Percentiles rank a stretch among this genome's conserved stretches.
phyloP scores from a whole-genome alignment of 345 rosid genomes.

The Hibiscus mutabilis region DNA sequence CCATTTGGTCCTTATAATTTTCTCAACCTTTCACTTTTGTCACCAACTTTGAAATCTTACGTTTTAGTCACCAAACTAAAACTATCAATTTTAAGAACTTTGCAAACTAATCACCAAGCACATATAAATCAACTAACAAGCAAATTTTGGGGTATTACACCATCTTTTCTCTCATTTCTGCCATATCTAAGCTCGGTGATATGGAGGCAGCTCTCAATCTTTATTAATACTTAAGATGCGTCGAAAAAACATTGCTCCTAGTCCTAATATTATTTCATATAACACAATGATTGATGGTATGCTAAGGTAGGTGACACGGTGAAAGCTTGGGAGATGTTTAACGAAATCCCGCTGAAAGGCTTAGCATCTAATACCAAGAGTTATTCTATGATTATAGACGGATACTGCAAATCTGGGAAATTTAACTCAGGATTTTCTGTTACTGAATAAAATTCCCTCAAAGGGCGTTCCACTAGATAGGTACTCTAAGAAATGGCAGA shows the following conservation, averaged over 20 bases:
- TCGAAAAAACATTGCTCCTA: conserved; percentile 39
- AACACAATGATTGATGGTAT: conserved; percentile 59
- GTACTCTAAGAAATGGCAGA: conserved; percentile 30
- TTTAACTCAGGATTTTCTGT: conserved; percentile 48
- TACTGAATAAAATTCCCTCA: conserved; percentile 50
- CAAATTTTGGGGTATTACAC: too few relatives aligned
- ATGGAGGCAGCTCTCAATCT: conserved; percentile 39
- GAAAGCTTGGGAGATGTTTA: conserved; percentile 50
- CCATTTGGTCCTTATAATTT: too few relatives aligned
- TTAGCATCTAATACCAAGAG: conserved; percentile 45
- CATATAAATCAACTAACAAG: too few relatives aligned
- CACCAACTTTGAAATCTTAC: too few relatives aligned
- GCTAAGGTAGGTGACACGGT: conserved; percentile 41
- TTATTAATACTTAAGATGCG: conserved; percentile 43
- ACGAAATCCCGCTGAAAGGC: conserved; percentile 51
- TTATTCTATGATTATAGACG: conserved; percentile 63
- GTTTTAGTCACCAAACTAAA: too few relatives aligned
- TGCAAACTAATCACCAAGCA: too few relatives aligned
- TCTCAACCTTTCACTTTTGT: too few relatives aligned
- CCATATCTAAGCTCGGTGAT: conserved; percentile 49
- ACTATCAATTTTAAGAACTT: too few relatives aligned
- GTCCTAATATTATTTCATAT: too few relatives aligned
- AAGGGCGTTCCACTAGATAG: conserved; percentile 54
- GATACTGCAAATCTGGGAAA: conserved; percentile 62
- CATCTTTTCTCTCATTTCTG: conserved; percentile 53